These are phyloP conservation scores for Hyphodiscus hymeniophilus DNA, from an alignment of 495 filamentous ascomycete species.

Conservation along the genomic window DNA sequence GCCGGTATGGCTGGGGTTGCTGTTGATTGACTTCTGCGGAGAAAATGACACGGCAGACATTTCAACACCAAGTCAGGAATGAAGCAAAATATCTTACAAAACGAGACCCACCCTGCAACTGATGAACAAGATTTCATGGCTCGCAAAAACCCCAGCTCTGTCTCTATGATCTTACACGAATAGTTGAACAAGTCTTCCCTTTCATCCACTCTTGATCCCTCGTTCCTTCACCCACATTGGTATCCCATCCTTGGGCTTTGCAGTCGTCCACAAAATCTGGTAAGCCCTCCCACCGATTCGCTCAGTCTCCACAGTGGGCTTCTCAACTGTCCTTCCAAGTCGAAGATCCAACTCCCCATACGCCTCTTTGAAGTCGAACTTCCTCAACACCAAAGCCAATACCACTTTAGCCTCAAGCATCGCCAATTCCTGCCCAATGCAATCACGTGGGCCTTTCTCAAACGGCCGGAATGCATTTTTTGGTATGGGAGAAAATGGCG, in stretches of 20 bases:
- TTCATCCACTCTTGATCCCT: no score
- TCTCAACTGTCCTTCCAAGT: constrained; percentile 3
- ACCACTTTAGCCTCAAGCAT: constrained; percentile 39
- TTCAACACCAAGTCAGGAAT: no score
- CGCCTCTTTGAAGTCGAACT: constrained; percentile 36
- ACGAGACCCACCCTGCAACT: no score
- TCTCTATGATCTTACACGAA: no score
- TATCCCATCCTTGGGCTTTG: constrained; percentile 14
- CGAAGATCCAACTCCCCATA: constrained; percentile 35
- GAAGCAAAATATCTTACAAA: no score
- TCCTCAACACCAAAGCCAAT: constrained; percentile 35
- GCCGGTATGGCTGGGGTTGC: no score
- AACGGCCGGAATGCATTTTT: constrained; percentile 46
- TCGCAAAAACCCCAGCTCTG: no score
- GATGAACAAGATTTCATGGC: no score
- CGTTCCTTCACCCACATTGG: constrained; percentile 6
- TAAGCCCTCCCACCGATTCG: constrained; percentile 8
- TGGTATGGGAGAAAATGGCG: constrained; percentile 23
- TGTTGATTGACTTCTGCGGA: no score
- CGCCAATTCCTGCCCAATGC: constrained; percentile 46
- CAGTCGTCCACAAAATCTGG: constrained; percentile 7
- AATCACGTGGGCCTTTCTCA: constrained; percentile 41
- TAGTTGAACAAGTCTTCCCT: no score
- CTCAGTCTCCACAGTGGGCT: background rate
- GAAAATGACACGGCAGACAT: no score